Base-by-base conservation (phyloP, 2,329 filamentous ascomycete genomes). In the Venturiaceae sp. region DNA sequence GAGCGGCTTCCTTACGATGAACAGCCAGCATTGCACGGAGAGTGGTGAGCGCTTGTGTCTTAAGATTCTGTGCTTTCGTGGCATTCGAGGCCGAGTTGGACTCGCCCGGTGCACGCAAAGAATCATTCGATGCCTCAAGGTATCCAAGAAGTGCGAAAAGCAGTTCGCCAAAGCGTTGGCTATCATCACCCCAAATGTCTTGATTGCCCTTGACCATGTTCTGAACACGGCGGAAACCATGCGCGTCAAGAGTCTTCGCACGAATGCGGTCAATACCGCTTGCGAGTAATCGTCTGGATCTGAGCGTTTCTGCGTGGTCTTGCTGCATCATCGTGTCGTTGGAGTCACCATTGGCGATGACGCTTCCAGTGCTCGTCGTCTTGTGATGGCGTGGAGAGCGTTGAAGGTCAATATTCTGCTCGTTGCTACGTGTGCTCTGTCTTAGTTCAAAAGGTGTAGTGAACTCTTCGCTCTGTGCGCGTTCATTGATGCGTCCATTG, bases 161-260 rank as follows among this genome's bases (percentile, higher is more conserved):
- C 2, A 92, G 77, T 7, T 84, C 78, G 62, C 86, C 82, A 61
- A 90, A 90, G 63, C 83, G 86, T 57, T 86, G 83, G 65, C 86
- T 84, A 53, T 86, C 83, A 60, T 86, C 82, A 1, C 80, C 78
- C 67, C 88, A 83, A 21, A 83, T 77, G 14, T 83, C 79, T 65
- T 72, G 69, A 26, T 80, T 80, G 66, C 79, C 82, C 62, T 86
- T 84, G 60, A 90, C 80, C 63, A 91, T 80, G 39, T 85, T 85
- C 69, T 92, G 88, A 53, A 92, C 76, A 66, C 88, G 88, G 57
- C 88, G 83, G 77, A 92, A 90, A 59, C 88, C 88, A 67, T 91
- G 87, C 3, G 88, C 87, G 67, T 92, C 88, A n/a, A 92, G 80
- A 1, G 83, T 83, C 65, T 83, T 83, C 32, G 82, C 79, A 64